Conservation (phyloP, 2,329 filamentous ascomycete genomes). For the Sporothrix dimorphospora region DNA sequence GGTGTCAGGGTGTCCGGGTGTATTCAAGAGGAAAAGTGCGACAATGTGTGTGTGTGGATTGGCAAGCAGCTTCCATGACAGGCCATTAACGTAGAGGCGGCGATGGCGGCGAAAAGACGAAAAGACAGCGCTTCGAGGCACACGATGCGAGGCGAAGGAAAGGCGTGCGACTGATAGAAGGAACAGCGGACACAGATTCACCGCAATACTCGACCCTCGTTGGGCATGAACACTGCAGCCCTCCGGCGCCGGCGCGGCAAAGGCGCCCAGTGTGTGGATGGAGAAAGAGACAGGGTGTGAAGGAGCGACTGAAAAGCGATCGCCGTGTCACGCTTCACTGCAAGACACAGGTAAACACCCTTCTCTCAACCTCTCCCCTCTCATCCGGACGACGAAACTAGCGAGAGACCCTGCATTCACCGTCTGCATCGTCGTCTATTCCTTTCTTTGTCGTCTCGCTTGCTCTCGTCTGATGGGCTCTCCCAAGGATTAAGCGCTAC, state of each 20-base stretch:
- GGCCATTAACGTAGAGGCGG: background rate
- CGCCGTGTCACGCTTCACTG: slow-evolving; percentile 4
- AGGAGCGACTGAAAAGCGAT: background rate
- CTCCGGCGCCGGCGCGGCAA: slow-evolving; percentile 12
- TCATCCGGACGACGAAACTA: background rate
- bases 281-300: background rate
- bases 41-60: background rate
- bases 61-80: background rate
- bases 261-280: background rate
- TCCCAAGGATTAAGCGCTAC: background rate
- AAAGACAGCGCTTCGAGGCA: background rate
- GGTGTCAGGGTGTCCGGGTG: background rate
- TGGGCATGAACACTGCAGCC: slow-evolving; percentile 4
- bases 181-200: background rate
- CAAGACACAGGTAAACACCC: background rate
- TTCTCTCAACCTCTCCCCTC: background rate
- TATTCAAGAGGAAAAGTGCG: background rate
- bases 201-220: background rate
- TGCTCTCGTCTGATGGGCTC: background rate
- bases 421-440: background rate
- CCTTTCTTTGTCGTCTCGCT: too few species aligned
- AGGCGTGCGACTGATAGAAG: background rate
- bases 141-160: background rate
- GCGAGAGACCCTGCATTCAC: slow-evolving; percentile 6
- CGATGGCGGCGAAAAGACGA: background rate